Evolutionary conservation across 352 stramenopile species (phyloP).

Genomic region (Globisporangium nagaii): DNA sequence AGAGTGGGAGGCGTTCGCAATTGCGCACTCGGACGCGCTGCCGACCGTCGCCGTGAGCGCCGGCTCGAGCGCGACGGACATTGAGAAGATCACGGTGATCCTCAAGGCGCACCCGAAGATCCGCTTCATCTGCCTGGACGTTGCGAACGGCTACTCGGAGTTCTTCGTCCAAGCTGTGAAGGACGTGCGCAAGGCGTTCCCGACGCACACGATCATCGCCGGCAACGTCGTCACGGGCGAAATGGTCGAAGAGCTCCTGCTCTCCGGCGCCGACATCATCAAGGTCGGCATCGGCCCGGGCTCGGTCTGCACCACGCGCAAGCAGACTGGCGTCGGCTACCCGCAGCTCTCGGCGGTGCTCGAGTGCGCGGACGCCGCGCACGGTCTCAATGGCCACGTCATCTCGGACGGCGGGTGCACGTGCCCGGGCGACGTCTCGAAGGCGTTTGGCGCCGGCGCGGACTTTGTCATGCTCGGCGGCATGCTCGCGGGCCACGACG

Average conservation of each 20-base stretch:
- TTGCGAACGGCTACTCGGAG: slow-evolving; percentile 88
- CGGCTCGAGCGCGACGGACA: slow-evolving; percentile 64
- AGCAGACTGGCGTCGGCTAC: slow-evolving; percentile 91
- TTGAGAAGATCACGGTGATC: slow-evolving; percentile 63
- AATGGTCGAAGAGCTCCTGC: slow-evolving; percentile 90
- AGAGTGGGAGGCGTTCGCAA: slow-evolving; percentile 58
- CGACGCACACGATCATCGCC: slow-evolving; percentile 86
- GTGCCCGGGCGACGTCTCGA: slow-evolving; percentile 86
- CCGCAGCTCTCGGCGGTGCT: slow-evolving; percentile 88
- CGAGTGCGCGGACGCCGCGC: slow-evolving; percentile 89
- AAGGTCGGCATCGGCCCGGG: slow-evolving; percentile 92
- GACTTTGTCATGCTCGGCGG: slow-evolving; percentile 93
- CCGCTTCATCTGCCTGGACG: slow-evolving; percentile 87
- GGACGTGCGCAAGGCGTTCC: slow-evolving; percentile 45
- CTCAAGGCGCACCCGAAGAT: slow-evolving; percentile 57
- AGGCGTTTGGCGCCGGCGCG: slow-evolving; percentile 88
- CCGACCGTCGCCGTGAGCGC: slow-evolving; percentile 73
- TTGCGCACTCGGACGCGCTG: slow-evolving; percentile 45
- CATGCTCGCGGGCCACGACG: slow-evolving; percentile 90
- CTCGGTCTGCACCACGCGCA: slow-evolving; percentile 89
- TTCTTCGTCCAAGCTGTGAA: slow-evolving; percentile 82
- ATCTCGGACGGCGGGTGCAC: slow-evolving; percentile 88
- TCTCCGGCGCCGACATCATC: slow-evolving; percentile 90
- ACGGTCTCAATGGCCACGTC: slow-evolving; percentile 86
- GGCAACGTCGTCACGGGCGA: slow-evolving; percentile 91